Evolutionary conservation across 2,329 filamentous ascomycete genomes (phyloP), one percentile per base, ranked within the genome.

Genomic region (Xylaria sp.): DNA sequence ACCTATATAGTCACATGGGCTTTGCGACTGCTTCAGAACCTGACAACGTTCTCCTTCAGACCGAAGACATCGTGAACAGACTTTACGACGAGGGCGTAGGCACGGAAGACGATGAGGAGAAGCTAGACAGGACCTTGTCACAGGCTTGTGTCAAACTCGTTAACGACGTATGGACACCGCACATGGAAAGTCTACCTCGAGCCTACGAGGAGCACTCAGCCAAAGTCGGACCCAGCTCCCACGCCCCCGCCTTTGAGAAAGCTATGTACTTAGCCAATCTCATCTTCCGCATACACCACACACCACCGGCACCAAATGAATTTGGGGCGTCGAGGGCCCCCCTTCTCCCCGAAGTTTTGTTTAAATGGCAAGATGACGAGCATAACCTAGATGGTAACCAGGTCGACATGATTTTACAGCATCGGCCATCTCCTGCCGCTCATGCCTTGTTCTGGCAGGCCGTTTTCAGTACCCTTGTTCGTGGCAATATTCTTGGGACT

Each of bases 391-490:
- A 92, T 74, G 85, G 86, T 1, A 85, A 88, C 60, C 91, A 94
- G 74, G 82, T 92, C 27, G 83, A 88, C 45, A 84, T 89, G 3
- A 75, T 98, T 27, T 82, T 87, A 69, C 84, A 85, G 32, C 81
- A 89, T 73, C 85, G 85, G 54, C 92, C 92, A 0, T 92, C 92
- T 67, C 93, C 94, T 24, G 91, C 93, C 1, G 89, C 89, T 51
- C 92, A 96, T 75, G 83, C 85, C 30, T 84, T 92, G 42, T 98
- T 93, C 80, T 98, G 95, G 95, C 92, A 94, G 76, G 89, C 89
- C 1, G 83, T 97, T n/a, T 92, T 91, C 73, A 88, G 88, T 64
- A 85, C 89, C 14, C 84, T 94, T 24, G 83, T 97, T 30, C 91
- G 94, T 55, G 95, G 94, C 50, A 90, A 91, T 66, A 86, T 97